Evolutionary conservation across 768 basidiomycete species (phyloP).

Genomic region (Lactarius trivialis): DNA sequence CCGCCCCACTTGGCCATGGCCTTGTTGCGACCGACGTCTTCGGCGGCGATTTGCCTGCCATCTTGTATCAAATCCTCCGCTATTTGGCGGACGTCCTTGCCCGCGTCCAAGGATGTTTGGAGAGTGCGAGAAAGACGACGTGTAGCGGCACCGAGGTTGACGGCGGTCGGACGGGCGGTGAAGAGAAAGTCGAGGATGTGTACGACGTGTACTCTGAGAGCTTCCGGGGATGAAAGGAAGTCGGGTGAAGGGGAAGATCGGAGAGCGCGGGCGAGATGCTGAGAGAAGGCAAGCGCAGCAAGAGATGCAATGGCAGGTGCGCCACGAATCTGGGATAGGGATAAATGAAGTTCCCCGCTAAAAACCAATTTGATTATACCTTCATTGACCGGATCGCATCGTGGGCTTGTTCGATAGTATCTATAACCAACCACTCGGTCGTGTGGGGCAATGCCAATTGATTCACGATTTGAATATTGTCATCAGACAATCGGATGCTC

Average conservation of each 20-base stretch:
- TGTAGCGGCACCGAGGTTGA: conserved; percentile 87
- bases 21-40: conserved; percentile 84
- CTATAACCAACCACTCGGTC: conserved; percentile 56
- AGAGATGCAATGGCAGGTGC: conserved; percentile 94
- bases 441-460: conserved; percentile 81
- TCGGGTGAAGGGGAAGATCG: conserved; percentile 40
- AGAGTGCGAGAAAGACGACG: conserved; percentile 56
- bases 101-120: conserved; percentile 31
- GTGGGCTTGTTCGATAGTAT: conserved; percentile 76
- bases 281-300: conserved; percentile 72
- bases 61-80: conserved; percentile 58
- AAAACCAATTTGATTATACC: conserved; percentile 44
- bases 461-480: conserved; percentile 78
- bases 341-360: neutral
- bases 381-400: conserved; percentile 97
- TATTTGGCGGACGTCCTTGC: conserved; percentile 39
- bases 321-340: conserved; percentile 60
- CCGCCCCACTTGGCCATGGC: conserved; percentile 81
- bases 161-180: conserved; percentile 91
- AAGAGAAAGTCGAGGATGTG: conserved; percentile 64
- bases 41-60: conserved; percentile 67
- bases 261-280: conserved; percentile 52
- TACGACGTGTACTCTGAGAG: conserved; percentile 49
- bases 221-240: conserved; percentile 47
- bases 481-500: conserved; percentile 41